Evolutionary conservation across 140 eudicot species (phyloP).

Genomic region (Erigeron philadelphicus): DNA sequence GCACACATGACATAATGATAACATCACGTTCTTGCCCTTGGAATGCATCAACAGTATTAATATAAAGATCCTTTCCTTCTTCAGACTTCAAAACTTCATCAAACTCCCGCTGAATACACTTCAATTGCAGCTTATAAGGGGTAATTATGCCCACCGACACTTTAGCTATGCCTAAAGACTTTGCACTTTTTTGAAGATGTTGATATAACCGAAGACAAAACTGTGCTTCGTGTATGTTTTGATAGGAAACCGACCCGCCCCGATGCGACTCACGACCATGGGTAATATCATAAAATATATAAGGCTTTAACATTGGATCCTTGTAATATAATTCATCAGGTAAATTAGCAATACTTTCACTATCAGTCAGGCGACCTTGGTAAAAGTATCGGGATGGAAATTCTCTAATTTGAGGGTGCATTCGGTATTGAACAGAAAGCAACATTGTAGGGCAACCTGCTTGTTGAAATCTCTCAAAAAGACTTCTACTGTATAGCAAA

Average conservation of each 20-base stretch:
- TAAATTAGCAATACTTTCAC: constrained; percentile 64
- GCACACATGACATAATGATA: constrained; percentile 98
- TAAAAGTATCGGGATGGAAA: constrained; percentile 94
- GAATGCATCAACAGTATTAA: constrained; percentile 94
- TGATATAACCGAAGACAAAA: constrained; percentile 77
- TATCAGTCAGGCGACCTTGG: constrained; percentile 86
- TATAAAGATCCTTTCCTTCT: constrained; percentile 86
- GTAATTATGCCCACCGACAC: constrained; percentile 92
- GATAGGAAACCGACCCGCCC: constrained; percentile 91
- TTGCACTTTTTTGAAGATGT: constrained; percentile 75
- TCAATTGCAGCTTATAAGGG: constrained; percentile 87
- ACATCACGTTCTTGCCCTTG: constrained; percentile 99
- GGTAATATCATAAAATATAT: constrained; percentile 70
- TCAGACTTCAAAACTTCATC: constrained; percentile 81
- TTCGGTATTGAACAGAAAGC: constrained; percentile 85
- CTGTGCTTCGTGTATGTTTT: constrained; percentile 86
- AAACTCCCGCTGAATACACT: constrained; percentile 88
- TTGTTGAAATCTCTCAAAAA: constrained; percentile 93
- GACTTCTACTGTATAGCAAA: constrained; percentile 85
- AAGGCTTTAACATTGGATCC: constrained; percentile 72
- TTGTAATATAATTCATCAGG: constrained; percentile 77
- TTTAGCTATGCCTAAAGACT: constrained; percentile 51
- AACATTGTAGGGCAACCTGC: constrained; percentile 98
- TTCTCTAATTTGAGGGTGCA: constrained; percentile 96
- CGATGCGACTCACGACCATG: constrained; percentile 94